A percentile compares a stretch with the other conserved stretches of the same genome.
phyloP scores from a whole-genome alignment of 208 protist genomes.

The Crithidia brevicula region DNA sequence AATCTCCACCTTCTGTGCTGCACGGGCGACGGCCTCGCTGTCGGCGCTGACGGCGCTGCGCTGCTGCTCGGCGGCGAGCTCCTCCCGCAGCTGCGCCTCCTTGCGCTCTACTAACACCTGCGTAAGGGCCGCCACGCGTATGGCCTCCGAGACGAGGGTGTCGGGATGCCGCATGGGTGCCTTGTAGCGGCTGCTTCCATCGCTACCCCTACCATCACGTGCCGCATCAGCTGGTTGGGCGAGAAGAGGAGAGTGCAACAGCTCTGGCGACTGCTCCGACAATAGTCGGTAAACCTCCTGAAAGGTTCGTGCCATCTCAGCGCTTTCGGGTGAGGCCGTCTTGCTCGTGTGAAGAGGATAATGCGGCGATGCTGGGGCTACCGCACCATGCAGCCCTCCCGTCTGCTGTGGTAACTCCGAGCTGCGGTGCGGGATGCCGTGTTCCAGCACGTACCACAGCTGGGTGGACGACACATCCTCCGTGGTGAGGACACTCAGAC shows the following conservation, averaged over 20 bases:
- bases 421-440: neutral
- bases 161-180: slow-evolving; percentile 7
- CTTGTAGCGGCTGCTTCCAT: too few species aligned
- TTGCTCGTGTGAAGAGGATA: too few species aligned
- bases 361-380: too few species aligned
- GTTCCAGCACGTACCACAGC: slow-evolving; percentile 24
- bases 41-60: slow-evolving; percentile 16
- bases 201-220: too few species aligned
- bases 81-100: slow-evolving; percentile 30
- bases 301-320: slow-evolving; percentile 14
- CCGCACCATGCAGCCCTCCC: too few species aligned
- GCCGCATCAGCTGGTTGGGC: too few species aligned
- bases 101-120: slow-evolving; percentile 24
- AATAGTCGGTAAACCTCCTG: slow-evolving; percentile 28
- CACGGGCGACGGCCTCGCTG: slow-evolving; percentile 29
- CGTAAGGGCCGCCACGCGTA: slow-evolving; percentile 23
- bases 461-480: slow-evolving; percentile 25
- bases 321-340: slow-evolving; percentile 11
- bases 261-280: slow-evolving; percentile 17
- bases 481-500: slow-evolving; percentile 18
- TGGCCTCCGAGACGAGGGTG: slow-evolving; percentile 15
- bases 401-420: too few species aligned
- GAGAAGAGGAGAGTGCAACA: neutral
- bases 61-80: slow-evolving; percentile 21
- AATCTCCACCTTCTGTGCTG: slow-evolving; percentile 41